Conservation (phyloP, 2,329 filamentous ascomycete species). For the Pseudogymnoascus sp. region DNA sequence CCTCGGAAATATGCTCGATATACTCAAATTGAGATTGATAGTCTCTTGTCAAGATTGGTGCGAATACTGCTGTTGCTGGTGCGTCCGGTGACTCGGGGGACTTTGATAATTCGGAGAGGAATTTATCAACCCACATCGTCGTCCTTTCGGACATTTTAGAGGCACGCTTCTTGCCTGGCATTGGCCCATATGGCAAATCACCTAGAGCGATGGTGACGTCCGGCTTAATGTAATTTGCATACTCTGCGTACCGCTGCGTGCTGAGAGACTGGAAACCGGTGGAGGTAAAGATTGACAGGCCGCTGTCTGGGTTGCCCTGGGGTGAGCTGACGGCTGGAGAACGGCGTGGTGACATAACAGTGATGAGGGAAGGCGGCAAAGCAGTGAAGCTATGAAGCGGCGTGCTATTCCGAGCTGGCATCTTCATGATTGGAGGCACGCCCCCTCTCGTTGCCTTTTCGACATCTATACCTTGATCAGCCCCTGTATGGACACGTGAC, state of each 20-base stretch:
- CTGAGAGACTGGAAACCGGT: conserved; percentile 73
- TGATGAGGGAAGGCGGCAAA: conserved; percentile 57
- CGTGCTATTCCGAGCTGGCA: conserved; percentile 37
- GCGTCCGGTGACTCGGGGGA: conserved; percentile 28
- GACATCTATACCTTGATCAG: conserved; percentile 44
- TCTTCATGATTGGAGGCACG: conserved; percentile 46
- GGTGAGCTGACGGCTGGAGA: conserved; percentile 69
- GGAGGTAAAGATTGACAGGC: conserved; percentile 75
- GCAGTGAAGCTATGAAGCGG: conserved; percentile 72
- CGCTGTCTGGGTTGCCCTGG: conserved; percentile 61
- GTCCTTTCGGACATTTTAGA: conserved; percentile 82
- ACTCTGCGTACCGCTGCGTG: conserved; percentile 61
- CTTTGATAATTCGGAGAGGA: conserved; percentile 46
- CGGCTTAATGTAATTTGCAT: conserved; percentile 59
- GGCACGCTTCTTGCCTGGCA: conserved; percentile 64
- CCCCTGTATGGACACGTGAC: conserved; percentile 3
- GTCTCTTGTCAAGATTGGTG: conserved; percentile 68
- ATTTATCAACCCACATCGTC: conserved; percentile 70
- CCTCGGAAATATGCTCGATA: conserved; percentile 61
- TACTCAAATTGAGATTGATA: conserved; percentile 75
- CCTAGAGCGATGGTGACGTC: conserved; percentile 76
- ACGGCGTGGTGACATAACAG: conserved; percentile 72
- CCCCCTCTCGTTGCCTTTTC: conserved; percentile 49
- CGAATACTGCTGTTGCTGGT: conserved; percentile 43
- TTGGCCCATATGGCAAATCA: conserved; percentile 57